Conservation (phyloP, 176 grass and related monocot species). For the Puya raimondii region DNA sequence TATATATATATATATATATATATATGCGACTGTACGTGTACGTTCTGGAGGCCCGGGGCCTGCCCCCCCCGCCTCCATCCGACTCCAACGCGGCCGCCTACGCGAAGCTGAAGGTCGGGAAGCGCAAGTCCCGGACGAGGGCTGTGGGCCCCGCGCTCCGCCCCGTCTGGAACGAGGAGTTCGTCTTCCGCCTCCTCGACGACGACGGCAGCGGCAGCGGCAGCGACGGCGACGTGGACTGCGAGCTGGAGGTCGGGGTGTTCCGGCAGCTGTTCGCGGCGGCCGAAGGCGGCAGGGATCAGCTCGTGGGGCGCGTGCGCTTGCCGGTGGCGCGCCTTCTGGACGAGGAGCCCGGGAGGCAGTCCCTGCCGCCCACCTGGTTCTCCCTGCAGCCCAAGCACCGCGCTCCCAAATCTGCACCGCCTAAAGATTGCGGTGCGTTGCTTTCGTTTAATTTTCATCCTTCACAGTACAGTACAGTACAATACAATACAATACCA, state of each 20-base stretch:
- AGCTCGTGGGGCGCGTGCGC: constrained; percentile 46
- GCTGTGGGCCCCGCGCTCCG: constrained; percentile 13
- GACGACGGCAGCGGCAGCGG: constrained; percentile 8
- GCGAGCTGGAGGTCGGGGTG: constrained; percentile 34
- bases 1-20: too few relatives aligned
- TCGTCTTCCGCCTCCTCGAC: constrained; percentile 31
- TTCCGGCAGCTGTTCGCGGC: constrained; percentile 25
- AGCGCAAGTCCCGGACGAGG: constrained; percentile 35
- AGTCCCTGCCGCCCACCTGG: constrained; percentile 54
- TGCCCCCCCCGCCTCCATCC: constrained; percentile 11
- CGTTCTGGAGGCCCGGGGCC: constrained; percentile 50
- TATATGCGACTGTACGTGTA: constrained; percentile 58
- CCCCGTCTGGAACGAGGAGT: constrained; percentile 71
- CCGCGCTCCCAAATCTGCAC: constrained; percentile 2
- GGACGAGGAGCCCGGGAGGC: constrained; percentile 9
- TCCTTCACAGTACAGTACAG: not conserved
- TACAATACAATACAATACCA: too few relatives aligned
- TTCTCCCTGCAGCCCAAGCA: constrained; percentile 52
- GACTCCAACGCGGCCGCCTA: constrained; percentile 19
- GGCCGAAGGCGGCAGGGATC: constrained; percentile 26
- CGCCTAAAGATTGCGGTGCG: constrained; percentile 43
- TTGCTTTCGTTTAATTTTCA: constrained; percentile 1
- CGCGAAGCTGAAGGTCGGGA: constrained; percentile 57
- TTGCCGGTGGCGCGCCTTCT: constrained; percentile 26
- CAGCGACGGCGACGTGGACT: not conserved